phyloP scores from a whole-genome alignment of 208 protist species.

The Herpetomonas muscarum region DNA sequence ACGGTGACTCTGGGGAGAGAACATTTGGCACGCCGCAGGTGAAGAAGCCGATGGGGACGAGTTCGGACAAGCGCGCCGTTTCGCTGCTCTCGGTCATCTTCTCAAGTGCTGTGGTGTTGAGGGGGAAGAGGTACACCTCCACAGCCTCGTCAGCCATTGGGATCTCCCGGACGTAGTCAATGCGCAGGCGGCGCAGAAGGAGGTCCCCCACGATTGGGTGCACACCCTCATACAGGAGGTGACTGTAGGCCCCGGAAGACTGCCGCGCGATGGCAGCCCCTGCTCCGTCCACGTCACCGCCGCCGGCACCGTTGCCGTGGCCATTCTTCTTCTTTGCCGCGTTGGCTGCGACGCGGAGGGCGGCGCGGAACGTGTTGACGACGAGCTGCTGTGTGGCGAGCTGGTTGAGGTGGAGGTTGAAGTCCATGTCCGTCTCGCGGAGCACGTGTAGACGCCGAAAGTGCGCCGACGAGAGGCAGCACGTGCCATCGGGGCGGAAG shows the following conservation, averaged over 20 bases:
- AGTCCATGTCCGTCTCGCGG: constrained; percentile 68
- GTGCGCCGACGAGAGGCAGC: background rate
- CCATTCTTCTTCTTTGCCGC: too few relatives aligned
- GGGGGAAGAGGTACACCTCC: constrained; percentile 29
- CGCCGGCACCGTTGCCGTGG: background rate
- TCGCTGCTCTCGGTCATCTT: background rate
- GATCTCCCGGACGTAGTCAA: constrained; percentile 71
- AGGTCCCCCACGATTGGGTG: constrained; percentile 34
- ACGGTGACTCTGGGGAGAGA: too few relatives aligned
- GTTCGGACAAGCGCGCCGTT: background rate
- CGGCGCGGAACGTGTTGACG: constrained; percentile 49
- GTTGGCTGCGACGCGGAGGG: constrained; percentile 16
- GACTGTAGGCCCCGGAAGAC: constrained; percentile 37
- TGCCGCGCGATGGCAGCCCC: constrained; percentile 12
- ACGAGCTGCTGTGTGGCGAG: constrained; percentile 44
- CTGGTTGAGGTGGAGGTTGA: constrained; percentile 78
- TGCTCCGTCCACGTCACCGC: background rate
- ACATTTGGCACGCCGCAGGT: constrained; percentile 25
- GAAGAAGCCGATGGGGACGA: constrained; percentile 41
- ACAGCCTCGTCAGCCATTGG: constrained; percentile 27
- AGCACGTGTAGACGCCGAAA: constrained; percentile 26
- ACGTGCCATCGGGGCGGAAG: background rate
- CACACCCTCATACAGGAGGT: constrained; percentile 19
- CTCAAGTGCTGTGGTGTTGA: background rate
- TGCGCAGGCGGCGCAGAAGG: constrained; percentile 45